Evolutionary conservation across 768 basidiomycete species (phyloP).

Genomic region (Russula sp.): DNA sequence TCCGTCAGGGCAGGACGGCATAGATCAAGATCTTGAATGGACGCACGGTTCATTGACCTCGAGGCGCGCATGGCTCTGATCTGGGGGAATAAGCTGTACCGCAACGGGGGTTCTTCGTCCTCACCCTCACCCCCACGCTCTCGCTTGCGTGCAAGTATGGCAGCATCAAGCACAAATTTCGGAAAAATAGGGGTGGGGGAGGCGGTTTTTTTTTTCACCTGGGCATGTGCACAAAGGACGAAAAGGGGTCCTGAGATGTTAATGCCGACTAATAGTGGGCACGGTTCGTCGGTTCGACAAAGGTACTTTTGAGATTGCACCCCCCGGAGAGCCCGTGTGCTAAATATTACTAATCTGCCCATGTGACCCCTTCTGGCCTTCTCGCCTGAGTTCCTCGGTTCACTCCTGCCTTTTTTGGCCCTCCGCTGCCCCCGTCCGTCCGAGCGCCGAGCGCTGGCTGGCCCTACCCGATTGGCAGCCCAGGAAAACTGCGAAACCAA

Average conservation of each 20-base stretch:
- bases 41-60: conserved; percentile 5
- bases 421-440: conserved; percentile 6
- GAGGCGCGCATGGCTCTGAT: conserved; percentile 10
- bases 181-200: conserved; percentile 7
- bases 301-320: neutral
- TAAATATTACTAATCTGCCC: neutral
- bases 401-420: conserved; percentile 18
- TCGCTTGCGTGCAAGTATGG: conserved; percentile 5
- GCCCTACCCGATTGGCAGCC: neutral
- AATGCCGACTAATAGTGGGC: conserved; percentile 7
- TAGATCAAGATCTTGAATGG: conserved; percentile 21
- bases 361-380: conserved; percentile 18
- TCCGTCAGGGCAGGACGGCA: conserved; percentile 21
- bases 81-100: conserved; percentile 16
- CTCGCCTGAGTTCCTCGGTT: neutral
- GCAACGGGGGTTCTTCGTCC: conserved; percentile 7
- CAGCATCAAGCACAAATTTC: conserved; percentile 1
- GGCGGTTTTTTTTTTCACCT: neutral
- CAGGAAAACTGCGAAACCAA: neutral
- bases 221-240: neutral
- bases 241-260: conserved; percentile 6
- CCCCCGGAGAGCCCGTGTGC: neutral
- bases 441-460: conserved; percentile 1
- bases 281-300: neutral
- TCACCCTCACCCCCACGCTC: neutral